Evolutionary conservation across 148 eudicot genomes (phyloP).

Genomic region (Persicaria tinctoria): DNA sequence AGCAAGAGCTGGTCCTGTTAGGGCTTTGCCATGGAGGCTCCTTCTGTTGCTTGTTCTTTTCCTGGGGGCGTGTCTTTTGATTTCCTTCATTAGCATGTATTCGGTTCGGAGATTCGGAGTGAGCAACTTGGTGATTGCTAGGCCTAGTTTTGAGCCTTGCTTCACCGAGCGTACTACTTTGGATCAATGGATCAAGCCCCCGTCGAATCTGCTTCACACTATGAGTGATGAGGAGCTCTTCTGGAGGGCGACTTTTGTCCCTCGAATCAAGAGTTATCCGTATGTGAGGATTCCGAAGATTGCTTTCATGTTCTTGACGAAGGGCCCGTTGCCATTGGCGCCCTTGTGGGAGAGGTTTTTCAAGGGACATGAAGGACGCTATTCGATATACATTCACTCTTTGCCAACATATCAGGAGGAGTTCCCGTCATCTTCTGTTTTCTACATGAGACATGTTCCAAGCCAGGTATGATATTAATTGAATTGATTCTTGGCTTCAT

Average conservation of each 20-base stretch:
- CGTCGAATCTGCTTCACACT: slow-evolving; percentile 27
- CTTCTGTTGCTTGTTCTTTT: slow-evolving; percentile 46
- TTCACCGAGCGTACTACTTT: slow-evolving; percentile 14
- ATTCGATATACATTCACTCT: slow-evolving; percentile 78
- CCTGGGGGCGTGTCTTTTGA: slow-evolving; percentile 38
- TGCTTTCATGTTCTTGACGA: slow-evolving; percentile 42
- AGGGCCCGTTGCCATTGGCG: slow-evolving; percentile 90
- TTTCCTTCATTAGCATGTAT: slow-evolving; percentile 56
- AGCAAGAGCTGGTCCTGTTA: slow-evolving; percentile 40
- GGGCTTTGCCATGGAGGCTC: slow-evolving; percentile 57
- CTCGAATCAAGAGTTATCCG: slow-evolving; percentile 32
- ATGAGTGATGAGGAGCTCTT: slow-evolving; percentile 44
- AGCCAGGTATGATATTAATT: slow-evolving; percentile 56
- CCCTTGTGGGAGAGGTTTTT: slow-evolving; percentile 96
- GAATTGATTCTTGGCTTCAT: neutral
- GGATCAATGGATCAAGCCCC: slow-evolving; percentile 30
- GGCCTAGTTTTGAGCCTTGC: slow-evolving; percentile 43
- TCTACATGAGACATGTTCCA: slow-evolving; percentile 67
- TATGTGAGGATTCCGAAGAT: slow-evolving; percentile 35
- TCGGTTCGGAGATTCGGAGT: slow-evolving; percentile 48
- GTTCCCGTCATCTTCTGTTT: slow-evolving; percentile 59
- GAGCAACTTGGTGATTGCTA: slow-evolving; percentile 28
- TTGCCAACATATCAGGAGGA: slow-evolving; percentile 52
- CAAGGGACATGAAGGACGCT: slow-evolving; percentile 52
- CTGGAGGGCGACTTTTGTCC: slow-evolving; percentile 45